A percentile compares a stretch with the other conserved stretches of the same genome.
Conservation (phyloP, 2,329 filamentous ascomycete species). For the Aspergillus fructus region DNA sequence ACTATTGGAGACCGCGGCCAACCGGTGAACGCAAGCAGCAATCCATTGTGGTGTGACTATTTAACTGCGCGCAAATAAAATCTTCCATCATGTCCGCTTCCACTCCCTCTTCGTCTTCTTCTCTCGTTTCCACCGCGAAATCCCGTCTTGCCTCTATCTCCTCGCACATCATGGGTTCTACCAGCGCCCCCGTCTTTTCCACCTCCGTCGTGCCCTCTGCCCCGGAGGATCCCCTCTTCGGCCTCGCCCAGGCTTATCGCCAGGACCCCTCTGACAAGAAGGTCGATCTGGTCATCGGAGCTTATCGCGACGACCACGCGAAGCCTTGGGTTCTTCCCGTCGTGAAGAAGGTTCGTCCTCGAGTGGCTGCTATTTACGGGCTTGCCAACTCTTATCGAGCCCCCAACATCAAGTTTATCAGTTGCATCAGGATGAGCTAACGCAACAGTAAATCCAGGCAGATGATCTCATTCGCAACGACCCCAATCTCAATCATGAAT, state of each 20-base stretch:
- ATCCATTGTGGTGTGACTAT: slow-evolving; percentile 23
- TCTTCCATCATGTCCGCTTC: slow-evolving; percentile 20
- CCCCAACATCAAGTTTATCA: not conserved
- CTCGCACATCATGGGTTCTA: slow-evolving; percentile 65
- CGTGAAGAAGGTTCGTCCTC: slow-evolving; percentile 75
- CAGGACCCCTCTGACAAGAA: slow-evolving; percentile 76
- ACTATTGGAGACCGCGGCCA: slow-evolving; percentile 8
- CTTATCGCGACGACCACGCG: slow-evolving; percentile 90
- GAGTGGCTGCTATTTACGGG: not conserved
- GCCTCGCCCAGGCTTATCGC: slow-evolving; percentile 82
- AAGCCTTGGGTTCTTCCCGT: slow-evolving; percentile 98
- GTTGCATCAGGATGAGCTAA: slow-evolving; percentile 4
- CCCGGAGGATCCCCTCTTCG: slow-evolving; percentile 92
- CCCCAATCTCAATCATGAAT: slow-evolving; percentile 94
- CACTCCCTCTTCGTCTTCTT: slow-evolving; percentile 16
- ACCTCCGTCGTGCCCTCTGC: slow-evolving; percentile 79
- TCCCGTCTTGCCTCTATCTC: slow-evolving; percentile 36
- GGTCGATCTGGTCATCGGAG: slow-evolving; percentile 92
- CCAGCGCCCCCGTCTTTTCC: slow-evolving; percentile 66
- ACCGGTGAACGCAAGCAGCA: slow-evolving; percentile 39
- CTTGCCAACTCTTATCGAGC: not conserved
- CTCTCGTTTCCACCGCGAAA: slow-evolving; percentile 19
- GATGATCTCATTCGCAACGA: slow-evolving; percentile 86
- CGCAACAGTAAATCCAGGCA: slow-evolving; percentile 60
- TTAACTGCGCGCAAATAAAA: slow-evolving; percentile 12